A percentile compares a stretch with the other conserved stretches of the same genome.
phyloP scores from a whole-genome alignment of 345 rosid species.

The Lepidium didymum region DNA sequence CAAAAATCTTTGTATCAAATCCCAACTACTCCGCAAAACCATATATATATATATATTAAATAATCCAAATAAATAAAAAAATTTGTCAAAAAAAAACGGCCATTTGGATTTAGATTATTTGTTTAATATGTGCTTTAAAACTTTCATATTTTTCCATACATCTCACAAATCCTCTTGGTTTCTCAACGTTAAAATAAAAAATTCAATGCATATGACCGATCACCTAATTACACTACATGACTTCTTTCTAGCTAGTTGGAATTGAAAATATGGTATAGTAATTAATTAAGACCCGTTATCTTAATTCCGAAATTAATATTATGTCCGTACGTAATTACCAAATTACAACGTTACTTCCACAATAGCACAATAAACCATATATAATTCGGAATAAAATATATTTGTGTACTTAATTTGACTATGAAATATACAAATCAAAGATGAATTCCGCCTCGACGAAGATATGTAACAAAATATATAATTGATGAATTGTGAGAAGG shows the following conservation, averaged over 20 bases:
- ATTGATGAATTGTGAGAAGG: background rate
- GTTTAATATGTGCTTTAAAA: too few relatives aligned
- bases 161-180: too few relatives aligned
- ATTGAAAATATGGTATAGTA: background rate
- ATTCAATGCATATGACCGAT: background rate
- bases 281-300: background rate
- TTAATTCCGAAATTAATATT: background rate
- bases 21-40: constrained; percentile 12
- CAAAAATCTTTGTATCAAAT: constrained; percentile 1
- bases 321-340: background rate
- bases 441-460: background rate
- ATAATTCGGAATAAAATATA: background rate
- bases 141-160: too few relatives aligned
- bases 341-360: background rate
- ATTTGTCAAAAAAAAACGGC: too few relatives aligned
- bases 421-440: background rate
- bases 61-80: background rate
- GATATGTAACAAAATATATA: background rate
- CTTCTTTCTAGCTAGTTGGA: background rate
- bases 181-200: too few relatives aligned
- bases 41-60: background rate
- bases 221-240: background rate
- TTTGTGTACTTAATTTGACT: background rate
- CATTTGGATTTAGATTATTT: too few relatives aligned
- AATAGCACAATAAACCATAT: background rate